phyloP scores from a whole-genome alignment of 2,329 filamentous ascomycete species.

The Lachnellula willkommii region DNA sequence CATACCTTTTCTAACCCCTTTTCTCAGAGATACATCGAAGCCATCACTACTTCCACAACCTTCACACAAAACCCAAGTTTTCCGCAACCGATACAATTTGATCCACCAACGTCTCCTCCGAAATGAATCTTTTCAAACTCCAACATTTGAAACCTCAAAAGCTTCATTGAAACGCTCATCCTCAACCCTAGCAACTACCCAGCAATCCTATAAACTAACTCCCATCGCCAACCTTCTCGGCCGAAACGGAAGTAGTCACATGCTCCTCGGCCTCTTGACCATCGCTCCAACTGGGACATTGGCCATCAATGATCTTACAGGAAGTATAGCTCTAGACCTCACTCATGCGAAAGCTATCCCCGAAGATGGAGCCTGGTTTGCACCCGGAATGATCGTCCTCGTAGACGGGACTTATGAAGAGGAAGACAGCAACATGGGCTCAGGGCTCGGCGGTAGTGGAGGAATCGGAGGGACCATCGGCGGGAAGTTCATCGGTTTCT shows the following conservation, averaged over 20 bases:
- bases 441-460: slow-evolving; percentile 66
- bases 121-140: slow-evolving; percentile 88
- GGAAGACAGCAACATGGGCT: slow-evolving; percentile 67
- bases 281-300: slow-evolving; percentile 76
- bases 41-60: slow-evolving; percentile 70
- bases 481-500: slow-evolving; percentile 86
- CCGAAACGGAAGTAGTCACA: slow-evolving; percentile 75
- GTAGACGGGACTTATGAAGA: slow-evolving; percentile 97
- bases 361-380: slow-evolving; percentile 84
- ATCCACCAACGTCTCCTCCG: slow-evolving; percentile 87
- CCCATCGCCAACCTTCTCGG: slow-evolving; percentile 73
- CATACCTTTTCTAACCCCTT: slow-evolving; percentile 6
- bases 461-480: slow-evolving; percentile 87
- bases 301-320: slow-evolving; percentile 79
- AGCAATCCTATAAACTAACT: slow-evolving; percentile 79
- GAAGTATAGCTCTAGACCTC: slow-evolving; percentile 80
- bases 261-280: slow-evolving; percentile 78
- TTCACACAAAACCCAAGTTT: slow-evolving; percentile 76
- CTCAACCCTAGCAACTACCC: slow-evolving; percentile 46
- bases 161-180: slow-evolving; percentile 52
- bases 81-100: slow-evolving; percentile 85
- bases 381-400: slow-evolving; percentile 91
- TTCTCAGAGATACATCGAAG: slow-evolving; percentile 51
- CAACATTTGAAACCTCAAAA: slow-evolving; percentile 61
- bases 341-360: slow-evolving; percentile 76